Percentiles rank a stretch among this genome's conserved stretches.
Evolutionary conservation across 2,329 filamentous ascomycete genomes (phyloP).

Genomic region (Pezicula rhizophila): DNA sequence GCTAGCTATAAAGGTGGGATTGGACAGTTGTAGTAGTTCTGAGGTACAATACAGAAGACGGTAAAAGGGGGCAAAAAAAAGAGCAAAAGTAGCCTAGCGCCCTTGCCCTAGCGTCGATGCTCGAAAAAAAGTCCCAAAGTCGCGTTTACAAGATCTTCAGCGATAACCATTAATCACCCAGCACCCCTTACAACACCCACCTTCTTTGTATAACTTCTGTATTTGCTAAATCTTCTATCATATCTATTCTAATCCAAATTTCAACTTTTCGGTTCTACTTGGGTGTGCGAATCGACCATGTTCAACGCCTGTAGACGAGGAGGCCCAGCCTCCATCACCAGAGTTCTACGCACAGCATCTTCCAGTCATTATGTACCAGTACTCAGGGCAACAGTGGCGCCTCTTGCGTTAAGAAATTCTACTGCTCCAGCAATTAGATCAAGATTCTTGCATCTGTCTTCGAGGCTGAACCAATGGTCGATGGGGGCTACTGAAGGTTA

Average conservation of each 20-base stretch:
- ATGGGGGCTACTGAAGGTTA: slow-evolving; percentile 8
- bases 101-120: not conserved
- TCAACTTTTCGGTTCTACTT: slow-evolving; percentile 3
- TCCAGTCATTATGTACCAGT: slow-evolving; percentile 19
- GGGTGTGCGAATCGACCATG: slow-evolving; percentile 14
- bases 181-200: not conserved
- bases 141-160: not conserved
- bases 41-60: no score
- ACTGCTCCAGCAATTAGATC: slow-evolving; percentile 13
- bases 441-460: slow-evolving; percentile 23
- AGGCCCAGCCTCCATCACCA: slow-evolving; percentile 26
- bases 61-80: not conserved
- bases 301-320: slow-evolving; percentile 25
- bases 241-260: slow-evolving; percentile 6
- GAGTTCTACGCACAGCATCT: slow-evolving; percentile 18
- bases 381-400: slow-evolving; percentile 19
- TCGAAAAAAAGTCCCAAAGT: not conserved
- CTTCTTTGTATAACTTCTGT: not conserved
- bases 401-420: slow-evolving; percentile 11
- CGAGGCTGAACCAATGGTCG: slow-evolving; percentile 11
- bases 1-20: no score
- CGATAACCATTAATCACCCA: not conserved
- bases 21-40: no score
- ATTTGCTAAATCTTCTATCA: not conserved
- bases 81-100: not conserved